Evolutionary conservation across 352 stramenopile species (phyloP).

Genomic region (Pythium sp.): DNA sequence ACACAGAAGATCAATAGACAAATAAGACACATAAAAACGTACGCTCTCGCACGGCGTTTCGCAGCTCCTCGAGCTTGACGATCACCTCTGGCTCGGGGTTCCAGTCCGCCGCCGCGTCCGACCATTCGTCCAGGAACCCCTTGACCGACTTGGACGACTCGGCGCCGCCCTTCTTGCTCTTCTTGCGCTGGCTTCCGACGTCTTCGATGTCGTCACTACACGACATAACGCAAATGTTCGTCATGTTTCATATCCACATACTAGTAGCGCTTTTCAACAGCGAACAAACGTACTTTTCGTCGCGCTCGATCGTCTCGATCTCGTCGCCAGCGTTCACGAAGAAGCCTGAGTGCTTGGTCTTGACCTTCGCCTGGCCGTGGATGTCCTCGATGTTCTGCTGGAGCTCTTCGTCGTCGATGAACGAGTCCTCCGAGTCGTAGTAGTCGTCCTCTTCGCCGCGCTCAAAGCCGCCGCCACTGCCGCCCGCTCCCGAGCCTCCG

Average conservation of each 20-base stretch:
- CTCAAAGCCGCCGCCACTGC: conserved; percentile 23
- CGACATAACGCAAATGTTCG: not conserved
- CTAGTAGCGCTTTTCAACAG: not conserved
- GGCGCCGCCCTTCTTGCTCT: conserved; percentile 39
- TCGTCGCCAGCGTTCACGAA: conserved; percentile 85
- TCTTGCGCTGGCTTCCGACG: conserved; percentile 21
- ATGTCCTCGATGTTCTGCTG: conserved; percentile 86
- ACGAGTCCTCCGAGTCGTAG: conserved; percentile 88
- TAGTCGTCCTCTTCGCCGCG: conserved; percentile 79
- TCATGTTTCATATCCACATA: not conserved
- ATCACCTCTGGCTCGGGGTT: conserved; percentile 51
- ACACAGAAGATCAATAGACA: not conserved
- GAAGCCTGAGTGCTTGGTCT: conserved; percentile 87
- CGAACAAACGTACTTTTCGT: conserved; percentile 17
- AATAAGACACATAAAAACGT: conserved; percentile 17
- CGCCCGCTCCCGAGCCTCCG: conserved; percentile 14
- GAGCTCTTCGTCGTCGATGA: conserved; percentile 82
- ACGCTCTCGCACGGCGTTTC: conserved; percentile 64
- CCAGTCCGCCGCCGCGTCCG: conserved; percentile 71
- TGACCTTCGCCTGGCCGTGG: conserved; percentile 59
- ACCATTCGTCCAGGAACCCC: conserved; percentile 62
- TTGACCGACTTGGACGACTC: conserved; percentile 52
- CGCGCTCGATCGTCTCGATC: conserved; percentile 72
- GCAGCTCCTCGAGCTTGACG: conserved; percentile 51
- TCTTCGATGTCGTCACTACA: conserved; percentile 16